phyloP scores from a whole-genome alignment of 257 asterid genomes.

The Echium plantagineum region DNA sequence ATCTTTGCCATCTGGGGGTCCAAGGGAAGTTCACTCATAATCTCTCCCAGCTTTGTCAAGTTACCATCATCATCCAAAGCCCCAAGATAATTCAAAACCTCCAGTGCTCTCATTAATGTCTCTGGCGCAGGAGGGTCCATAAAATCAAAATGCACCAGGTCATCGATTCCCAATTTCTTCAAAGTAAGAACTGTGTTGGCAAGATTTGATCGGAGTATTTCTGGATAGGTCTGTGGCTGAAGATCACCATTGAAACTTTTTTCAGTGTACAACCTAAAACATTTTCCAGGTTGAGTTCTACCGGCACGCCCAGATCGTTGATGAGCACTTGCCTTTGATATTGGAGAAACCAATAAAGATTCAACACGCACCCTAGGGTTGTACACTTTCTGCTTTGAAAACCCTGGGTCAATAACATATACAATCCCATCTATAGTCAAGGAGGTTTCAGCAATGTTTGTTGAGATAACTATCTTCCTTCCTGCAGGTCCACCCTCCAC shows the following conservation, averaged over 20 bases:
- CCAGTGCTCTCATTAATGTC: constrained; percentile 90
- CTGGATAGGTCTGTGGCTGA: constrained; percentile 91
- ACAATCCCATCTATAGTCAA: constrained; percentile 97
- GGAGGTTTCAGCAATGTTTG: constrained; percentile 95
- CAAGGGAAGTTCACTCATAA: constrained; percentile 91
- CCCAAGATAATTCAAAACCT: constrained; percentile 85
- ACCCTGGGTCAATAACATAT: constrained; percentile 95
- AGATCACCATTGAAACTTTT: constrained; percentile 77
- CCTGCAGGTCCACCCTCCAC: constrained; percentile 92
- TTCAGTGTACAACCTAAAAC: constrained; percentile 89
- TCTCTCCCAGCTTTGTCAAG: constrained; percentile 75
- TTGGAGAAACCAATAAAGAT: constrained; percentile 92
- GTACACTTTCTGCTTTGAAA: constrained; percentile 85
- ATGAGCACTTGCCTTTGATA: constrained; percentile 98
- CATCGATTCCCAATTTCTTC: constrained; percentile 87
- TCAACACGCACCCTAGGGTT: constrained; percentile 92
- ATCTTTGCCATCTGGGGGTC: constrained; percentile 97
- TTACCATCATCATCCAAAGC: constrained; percentile 97
- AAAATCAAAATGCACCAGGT: constrained; percentile 89
- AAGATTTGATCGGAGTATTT: constrained; percentile 78
- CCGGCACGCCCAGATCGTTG: constrained; percentile 99
- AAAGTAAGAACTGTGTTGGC: constrained; percentile 87
- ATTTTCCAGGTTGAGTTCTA: constrained; percentile 95
- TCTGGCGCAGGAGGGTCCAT: constrained; percentile 99
- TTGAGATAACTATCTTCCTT: constrained; percentile 91